Conservation (phyloP, 2,329 filamentous ascomycete genomes). For the Podosphaera aphanis region DNA sequence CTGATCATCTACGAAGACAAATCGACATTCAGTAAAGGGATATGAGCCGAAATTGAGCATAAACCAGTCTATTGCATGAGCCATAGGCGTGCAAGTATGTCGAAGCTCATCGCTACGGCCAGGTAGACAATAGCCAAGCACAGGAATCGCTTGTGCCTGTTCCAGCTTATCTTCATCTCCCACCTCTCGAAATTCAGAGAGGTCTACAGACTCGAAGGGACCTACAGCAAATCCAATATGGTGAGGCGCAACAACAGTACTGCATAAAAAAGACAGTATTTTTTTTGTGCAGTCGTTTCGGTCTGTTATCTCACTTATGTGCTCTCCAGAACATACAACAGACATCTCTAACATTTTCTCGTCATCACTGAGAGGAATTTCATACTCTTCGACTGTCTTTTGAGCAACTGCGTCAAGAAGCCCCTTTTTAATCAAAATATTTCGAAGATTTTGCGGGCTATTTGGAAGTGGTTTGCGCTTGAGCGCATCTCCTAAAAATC, state of each 20-base stretch:
- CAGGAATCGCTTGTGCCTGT: slow-evolving; percentile 54
- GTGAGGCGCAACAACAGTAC: slow-evolving; percentile 53
- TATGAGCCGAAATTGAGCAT: slow-evolving; percentile 74
- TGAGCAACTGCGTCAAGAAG: slow-evolving; percentile 5
- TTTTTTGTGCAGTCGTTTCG: slow-evolving; percentile 59
- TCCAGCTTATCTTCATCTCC: slow-evolving; percentile 83
- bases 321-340: slow-evolving; percentile 73
- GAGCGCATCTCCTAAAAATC: slow-evolving; percentile 61
- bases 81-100: slow-evolving; percentile 68
- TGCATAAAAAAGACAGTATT: slow-evolving; percentile 63
- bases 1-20: slow-evolving; percentile 86
- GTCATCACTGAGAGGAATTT: slow-evolving; percentile 36
- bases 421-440: slow-evolving; percentile 19
- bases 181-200: slow-evolving; percentile 70
- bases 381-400: slow-evolving; percentile 10
- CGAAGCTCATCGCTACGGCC: slow-evolving; percentile 58
- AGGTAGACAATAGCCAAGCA: slow-evolving; percentile 80
- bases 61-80: slow-evolving; percentile 75
- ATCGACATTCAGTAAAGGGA: slow-evolving; percentile 75
- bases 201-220: slow-evolving; percentile 79
- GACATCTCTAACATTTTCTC: slow-evolving; percentile 75
- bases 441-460: slow-evolving; percentile 16
- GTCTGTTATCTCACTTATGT: slow-evolving; percentile 63
- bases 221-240: slow-evolving; percentile 88
- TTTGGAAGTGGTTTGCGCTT: slow-evolving; percentile 21